Evolutionary conservation across 2,329 filamentous ascomycete species (phyloP).

Genomic region (Cucurbitaria berberidis): DNA sequence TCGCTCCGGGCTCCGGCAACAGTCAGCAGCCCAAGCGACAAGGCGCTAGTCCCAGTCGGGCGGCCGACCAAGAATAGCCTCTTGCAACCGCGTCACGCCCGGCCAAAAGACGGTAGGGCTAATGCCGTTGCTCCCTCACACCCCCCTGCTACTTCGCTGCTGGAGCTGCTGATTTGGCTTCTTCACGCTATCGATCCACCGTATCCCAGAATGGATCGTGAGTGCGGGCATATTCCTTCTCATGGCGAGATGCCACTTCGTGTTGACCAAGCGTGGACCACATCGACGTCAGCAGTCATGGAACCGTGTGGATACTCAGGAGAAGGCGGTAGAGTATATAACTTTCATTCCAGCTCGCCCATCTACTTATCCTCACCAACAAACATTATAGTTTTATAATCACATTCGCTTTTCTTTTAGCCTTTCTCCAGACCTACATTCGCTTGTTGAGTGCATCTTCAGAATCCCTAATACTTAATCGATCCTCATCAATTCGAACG

Average conservation of each 20-base stretch:
- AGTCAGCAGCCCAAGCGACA: conserved; percentile 2
- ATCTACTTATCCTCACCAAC: conserved; percentile 30
- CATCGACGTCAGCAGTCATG: conserved; percentile 32
- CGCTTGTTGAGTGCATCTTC: conserved; percentile 38
- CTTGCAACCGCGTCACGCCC: conserved; percentile 4
- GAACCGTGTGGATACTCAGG: conserved; percentile 26
- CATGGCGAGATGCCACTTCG: conserved; percentile 36
- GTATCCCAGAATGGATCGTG: conserved; percentile 38
- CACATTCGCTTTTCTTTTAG: conserved; percentile 39
- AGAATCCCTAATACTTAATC: conserved; percentile 36
- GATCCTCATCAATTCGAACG: conserved; percentile 5
- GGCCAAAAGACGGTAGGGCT: conserved; percentile 27
- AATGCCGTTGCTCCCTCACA: conserved; percentile 13
- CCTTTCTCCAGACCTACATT: conserved; percentile 36
- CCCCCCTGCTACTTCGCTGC: conserved; percentile 20
- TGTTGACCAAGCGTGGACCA: conserved; percentile 32
- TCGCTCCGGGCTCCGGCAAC: conserved; percentile 6
- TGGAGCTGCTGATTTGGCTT: conserved; percentile 24
- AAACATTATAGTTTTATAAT: conserved; percentile 28
- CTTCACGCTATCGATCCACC: conserved; percentile 41
- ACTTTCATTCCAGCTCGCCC: conserved; percentile 16
- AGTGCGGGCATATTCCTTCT: conserved; percentile 21
- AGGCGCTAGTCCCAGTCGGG: conserved; percentile 10
- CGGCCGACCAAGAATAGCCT: conserved; percentile 21
- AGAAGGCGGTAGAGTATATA: conserved; percentile 34